A percentile compares a stretch with the other conserved stretches of the same genome.
Evolutionary conservation across 1,284 basidiomycete genomes (phyloP).

Genomic region (Wallemia mellicola): DNA sequence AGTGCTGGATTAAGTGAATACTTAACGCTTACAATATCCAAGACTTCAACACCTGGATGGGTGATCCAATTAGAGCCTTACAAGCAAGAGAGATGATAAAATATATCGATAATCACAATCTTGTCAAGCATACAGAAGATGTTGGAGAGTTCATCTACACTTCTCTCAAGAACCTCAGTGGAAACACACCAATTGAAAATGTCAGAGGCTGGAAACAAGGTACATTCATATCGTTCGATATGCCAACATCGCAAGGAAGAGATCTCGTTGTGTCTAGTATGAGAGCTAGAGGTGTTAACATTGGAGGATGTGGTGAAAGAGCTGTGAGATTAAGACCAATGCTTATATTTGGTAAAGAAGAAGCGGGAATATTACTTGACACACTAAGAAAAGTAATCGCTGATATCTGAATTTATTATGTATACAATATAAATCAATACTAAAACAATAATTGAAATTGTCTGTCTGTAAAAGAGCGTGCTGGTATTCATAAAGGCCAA

Average conservation of each 20-base stretch:
- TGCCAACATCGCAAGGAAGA: conserved; percentile 13
- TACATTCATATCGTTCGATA: conserved; percentile 24
- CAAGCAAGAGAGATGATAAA: conserved; percentile 22
- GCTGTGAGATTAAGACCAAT: conserved; percentile 21
- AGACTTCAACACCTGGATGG: conserved; percentile 15
- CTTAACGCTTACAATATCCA: neutral
- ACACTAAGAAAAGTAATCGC: too few species aligned
- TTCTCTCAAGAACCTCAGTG: conserved; percentile 12
- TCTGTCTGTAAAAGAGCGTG: too few species aligned
- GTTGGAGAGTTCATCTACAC: conserved; percentile 16
- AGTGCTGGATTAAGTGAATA: conserved; percentile 6
- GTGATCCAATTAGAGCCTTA: conserved; percentile 22
- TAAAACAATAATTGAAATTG: too few species aligned
- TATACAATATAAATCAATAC: too few species aligned
- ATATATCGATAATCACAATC: conserved; percentile 17
- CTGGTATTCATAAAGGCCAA: too few species aligned
- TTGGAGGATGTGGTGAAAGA: conserved; percentile 16
- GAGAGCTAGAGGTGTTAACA: conserved; percentile 18
- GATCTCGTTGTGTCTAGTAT: conserved; percentile 19
- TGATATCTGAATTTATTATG: too few species aligned
- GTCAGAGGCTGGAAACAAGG: conserved; percentile 21
- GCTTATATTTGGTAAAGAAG: conserved; percentile 20
- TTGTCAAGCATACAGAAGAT: conserved; percentile 15
- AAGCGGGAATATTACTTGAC: conserved; percentile 17
- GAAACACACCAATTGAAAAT: conserved; percentile 11